Evolutionary conservation across 2,329 filamentous ascomycete species (phyloP), one percentile per base, ranked within the genome.

Genomic region (Fusarium sp.): DNA sequence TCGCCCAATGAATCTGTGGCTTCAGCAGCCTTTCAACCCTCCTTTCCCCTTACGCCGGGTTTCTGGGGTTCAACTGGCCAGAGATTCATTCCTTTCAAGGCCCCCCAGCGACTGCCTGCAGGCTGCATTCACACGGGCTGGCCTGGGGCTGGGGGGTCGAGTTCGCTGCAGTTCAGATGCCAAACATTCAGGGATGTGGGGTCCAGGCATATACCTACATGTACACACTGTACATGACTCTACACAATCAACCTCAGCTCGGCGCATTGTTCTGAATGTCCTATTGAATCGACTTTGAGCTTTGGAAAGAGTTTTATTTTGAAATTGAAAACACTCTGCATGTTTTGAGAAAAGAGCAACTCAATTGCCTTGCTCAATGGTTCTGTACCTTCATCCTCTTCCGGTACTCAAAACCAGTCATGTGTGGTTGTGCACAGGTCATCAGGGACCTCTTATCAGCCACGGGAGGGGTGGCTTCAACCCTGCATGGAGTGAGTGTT

Each of bases 21-120:
- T 37, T 41, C 36, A 41, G 27, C 39, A 37, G 51, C 46, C 56
- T 53, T 33, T 39, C 50, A 54, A 44, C 53, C 63, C 52, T 57
- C 61, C 41, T 60, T 67, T 61, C 60, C 63, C 60, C 49, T 67
- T 65, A 56, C 58, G 53, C 57, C 55, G 67, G 50, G 36, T 50
- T 54, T 57, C 51, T 46, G 48, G 57, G 50, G 48, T 49, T 52
- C 37, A 47, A 63, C 53, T 66, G 55, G 60, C 49, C 59, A 50
- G 9, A 51, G 8, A 21, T n/a, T 14, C 49, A 39, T 56, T 49
- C 29, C 48, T 52, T 54, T 17, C 45, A 45, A 33, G 45, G n/a
- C 44, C 57, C 23, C 57, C 57, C 31, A 38, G 44, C 19, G 42
- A 52, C 61, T 57, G 43, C 53, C 57, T 65, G 61, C 61, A 65